Base-by-base conservation (phyloP, 1,139 yeast species). In the Yamadazyma atlantica region DNA sequence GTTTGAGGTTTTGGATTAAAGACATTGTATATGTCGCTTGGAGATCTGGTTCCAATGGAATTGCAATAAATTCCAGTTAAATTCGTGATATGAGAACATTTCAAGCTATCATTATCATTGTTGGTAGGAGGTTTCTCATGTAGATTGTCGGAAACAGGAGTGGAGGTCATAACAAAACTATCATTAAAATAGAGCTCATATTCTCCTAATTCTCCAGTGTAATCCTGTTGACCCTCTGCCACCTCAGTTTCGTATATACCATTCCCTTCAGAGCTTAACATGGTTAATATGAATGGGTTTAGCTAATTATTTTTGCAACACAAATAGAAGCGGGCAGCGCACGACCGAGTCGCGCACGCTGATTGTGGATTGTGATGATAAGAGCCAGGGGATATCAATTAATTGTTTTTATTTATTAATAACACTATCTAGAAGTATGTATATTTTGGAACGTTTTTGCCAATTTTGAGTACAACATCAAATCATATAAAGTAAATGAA, bases 381-480 rank as follows among this genome's bases (percentile, higher is more conserved):
- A 28, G 30, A 28, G 16, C 12, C 15, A 28, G 30, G 30, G 30
- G 30, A 28, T 28, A 28, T 28, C 30, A 28, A 26, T 28, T 28
- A 28, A 28, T 28, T 28, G 30, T 28, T 26, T 28, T 8, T 28
- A 14, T 28, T 26, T 28, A 16, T 28, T 28, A 23, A 7, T 23
- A 23, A 23, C 26, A 19, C 26, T 4, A 8, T 7, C 26, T 7
- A 23, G 12, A 23, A n/a, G 12, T 23, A 11, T n/a, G 26, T 19
- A 19, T 19, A 19, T 19, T 6, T 19, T 6, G 6, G 6, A 19
- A 6, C 6, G 22, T 19, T 9, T 6, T 19, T 6, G 6, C 9
- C 22, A 19, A 19, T 19, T 9, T 6, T 6, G 22, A 6, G 22
- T 19, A 19, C 9, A 19, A 9, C 22, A 19, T 19, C 9, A n/a